phyloP scores from a whole-genome alignment of 257 asterid species.

The Solanum lycopersicoides region DNA sequence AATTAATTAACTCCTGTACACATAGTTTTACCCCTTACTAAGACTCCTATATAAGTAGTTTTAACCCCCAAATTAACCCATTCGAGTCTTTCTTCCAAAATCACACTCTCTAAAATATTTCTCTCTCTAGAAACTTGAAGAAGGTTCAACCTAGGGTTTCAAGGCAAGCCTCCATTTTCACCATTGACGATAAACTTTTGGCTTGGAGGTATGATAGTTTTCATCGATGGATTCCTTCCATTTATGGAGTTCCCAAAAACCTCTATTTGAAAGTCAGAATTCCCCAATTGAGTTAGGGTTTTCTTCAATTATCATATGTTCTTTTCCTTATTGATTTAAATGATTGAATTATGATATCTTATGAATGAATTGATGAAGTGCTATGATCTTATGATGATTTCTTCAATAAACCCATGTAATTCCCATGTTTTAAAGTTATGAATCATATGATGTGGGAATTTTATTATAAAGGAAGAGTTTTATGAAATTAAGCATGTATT shows the following conservation, averaged over 20 bases:
- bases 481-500: background rate
- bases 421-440: background rate
- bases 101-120: background rate
- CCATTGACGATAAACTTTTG: background rate
- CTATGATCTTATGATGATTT: background rate
- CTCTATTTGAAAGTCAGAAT: background rate
- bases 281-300: background rate
- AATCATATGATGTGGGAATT: background rate
- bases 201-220: background rate
- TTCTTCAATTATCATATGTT: background rate
- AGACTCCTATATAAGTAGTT: background rate
- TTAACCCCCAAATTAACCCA: background rate
- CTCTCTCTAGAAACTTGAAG: background rate
- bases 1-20: background rate
- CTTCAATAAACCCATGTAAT: background rate
- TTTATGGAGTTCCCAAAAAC: background rate
- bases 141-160: background rate
- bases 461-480: background rate
- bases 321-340: background rate
- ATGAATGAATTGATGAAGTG: background rate
- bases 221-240: background rate
- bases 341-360: background rate
- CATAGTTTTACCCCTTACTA: background rate
- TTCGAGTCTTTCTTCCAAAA: background rate
- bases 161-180: background rate